Base-by-base conservation (phyloP, 805 yeast species). In the Ogataea nakhonphanomensis region DNA sequence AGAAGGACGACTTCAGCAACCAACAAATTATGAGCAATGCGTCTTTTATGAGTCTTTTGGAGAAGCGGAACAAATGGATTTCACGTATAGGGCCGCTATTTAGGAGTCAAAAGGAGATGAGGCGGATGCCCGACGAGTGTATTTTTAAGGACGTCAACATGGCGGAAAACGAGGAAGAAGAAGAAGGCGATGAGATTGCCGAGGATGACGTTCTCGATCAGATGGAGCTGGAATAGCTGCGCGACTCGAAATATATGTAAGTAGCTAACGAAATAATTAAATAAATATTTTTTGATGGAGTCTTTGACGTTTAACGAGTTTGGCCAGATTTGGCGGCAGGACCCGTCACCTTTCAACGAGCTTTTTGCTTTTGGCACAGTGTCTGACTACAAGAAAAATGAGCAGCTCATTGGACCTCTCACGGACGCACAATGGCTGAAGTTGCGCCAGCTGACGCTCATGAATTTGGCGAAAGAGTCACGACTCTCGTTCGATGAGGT, bases 31-130 rank as follows among this genome's bases (percentile, higher is more conserved):
- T 84, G 12, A 84, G 85, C 39, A 85, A 81, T 59, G 76, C 84
- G 9, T 91, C 95, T 3, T 71, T 89, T 43, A 74, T 81, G 52
- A 81, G 91, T 1, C 62, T 91, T 35, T 62, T 91, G 48, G 97
- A 91, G 49, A 93, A 93, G 65, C 76, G 98, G 39, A 67, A 62
- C 40, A 78, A 93, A 53, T 93, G 99, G 99, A 83, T 90, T 27
- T 75, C 74, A 15, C 86, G 82, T 58, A 87, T 93, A 48, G 98
- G 98, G 1, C 88, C 90, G 25, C 72, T 91, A 37, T 93, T 93
- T 64, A 70, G 67, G 43, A 73, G 81, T 20, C 70, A 70, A 12
- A 78, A 81, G 48, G 66, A 77, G 31, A 87, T 89, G 90, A 76
- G 84, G 59, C 66, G 93, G 17, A 78, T 84, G 41, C 96, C 96